Conservation (phyloP, 805 yeast genomes). For the Myxozyma mucilagina region DNA sequence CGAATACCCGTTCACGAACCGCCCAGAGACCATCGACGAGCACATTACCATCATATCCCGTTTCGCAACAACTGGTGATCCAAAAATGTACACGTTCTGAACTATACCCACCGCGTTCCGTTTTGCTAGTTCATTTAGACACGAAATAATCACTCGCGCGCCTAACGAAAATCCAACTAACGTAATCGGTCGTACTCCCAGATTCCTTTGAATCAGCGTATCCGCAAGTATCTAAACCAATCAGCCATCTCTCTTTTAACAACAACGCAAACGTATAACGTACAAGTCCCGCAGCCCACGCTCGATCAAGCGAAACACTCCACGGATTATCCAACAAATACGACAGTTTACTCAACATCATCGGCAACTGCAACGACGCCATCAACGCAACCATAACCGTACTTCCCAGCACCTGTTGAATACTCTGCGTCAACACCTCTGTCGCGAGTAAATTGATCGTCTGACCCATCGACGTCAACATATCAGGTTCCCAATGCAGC, state of each 20-base stretch:
- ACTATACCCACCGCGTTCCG: conserved; percentile 84
- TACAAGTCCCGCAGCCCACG: conserved; percentile 84
- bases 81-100: conserved; percentile 84
- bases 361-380: conserved; percentile 90
- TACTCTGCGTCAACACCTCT: conserved; percentile 87
- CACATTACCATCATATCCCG: conserved; percentile 76
- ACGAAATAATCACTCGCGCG: conserved; percentile 86
- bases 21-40: conserved; percentile 83
- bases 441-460: conserved; percentile 91
- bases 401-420: conserved; percentile 92
- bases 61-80: conserved; percentile 81
- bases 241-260: background rate
- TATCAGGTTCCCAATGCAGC: conserved; percentile 95
- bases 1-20: conserved; percentile 86
- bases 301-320: conserved; percentile 95
- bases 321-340: conserved; percentile 94
- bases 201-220: conserved; percentile 77
- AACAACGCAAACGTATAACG: background rate
- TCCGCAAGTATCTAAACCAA: conserved; percentile 75
- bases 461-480: conserved; percentile 94
- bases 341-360: conserved; percentile 84
- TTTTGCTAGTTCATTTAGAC: conserved; percentile 80
- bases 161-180: conserved; percentile 93
- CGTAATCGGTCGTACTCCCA: conserved; percentile 91
- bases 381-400: conserved; percentile 85